Base-by-base conservation (phyloP, 257 asterid species). In the Cruciata laevipes region DNA sequence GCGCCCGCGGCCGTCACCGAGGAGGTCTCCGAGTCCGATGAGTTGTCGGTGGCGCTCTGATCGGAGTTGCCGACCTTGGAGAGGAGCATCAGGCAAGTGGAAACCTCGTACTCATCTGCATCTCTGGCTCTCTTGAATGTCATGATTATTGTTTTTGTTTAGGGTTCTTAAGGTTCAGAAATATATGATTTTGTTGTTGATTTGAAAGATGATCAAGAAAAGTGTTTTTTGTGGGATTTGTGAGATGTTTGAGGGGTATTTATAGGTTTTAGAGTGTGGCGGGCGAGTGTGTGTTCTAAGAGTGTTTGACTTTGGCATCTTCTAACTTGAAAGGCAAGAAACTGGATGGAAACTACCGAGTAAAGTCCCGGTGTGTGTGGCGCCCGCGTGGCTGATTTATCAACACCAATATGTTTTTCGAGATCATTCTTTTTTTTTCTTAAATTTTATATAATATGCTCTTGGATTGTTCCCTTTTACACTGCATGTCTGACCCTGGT, bases 91-190 rank as follows among this genome's bases (percentile, higher is more conserved):
- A 68, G 31, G 23, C 49, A 35, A 21, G 37, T 68, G 14, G 42
- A 2, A 7, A 25, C 56, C 30, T 27, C 30, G 30, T 27, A 27
- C 18, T 67, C 71, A 7, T 53, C 32, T 9, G 16, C 42, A 17
- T n/a, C 59, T 30, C 63, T 68, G 71, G 7, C 6, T 35, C 71
- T 68, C 65, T 68, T 68, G 18, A 16, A 23, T 4, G 71, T 31
- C 71, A 68, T 68, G 24, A 7, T 5, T 16, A 44, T 24, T 47
- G 3, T 5, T 38, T 24, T 0, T 25, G 51, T 0, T 37, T 37
- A 8, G 42, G 42, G 42, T 37, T 37, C n/a, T n/a, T 37, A 37
- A 37, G 37, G 37, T 32, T 32, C 4, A 32, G 37, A 32, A 32
- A 32, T 25, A 1, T 1, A 1, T 37, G 27, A 0, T 7, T 8